Percentiles rank a stretch among this genome's conserved stretches.
phyloP scores from a whole-genome alignment of 305 asterid species.

The Fraxinus dipetala region DNA sequence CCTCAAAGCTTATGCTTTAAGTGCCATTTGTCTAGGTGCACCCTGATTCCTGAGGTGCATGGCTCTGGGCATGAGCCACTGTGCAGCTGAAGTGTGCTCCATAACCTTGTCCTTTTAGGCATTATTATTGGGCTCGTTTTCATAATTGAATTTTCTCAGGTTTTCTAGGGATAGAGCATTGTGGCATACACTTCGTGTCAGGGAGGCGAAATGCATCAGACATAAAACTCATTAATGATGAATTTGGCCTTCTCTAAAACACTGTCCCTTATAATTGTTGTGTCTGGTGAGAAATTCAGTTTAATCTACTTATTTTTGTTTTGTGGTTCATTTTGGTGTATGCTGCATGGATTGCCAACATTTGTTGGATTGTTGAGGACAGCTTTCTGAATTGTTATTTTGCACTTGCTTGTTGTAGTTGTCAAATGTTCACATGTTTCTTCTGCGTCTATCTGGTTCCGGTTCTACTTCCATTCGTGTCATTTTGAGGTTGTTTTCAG shows the following conservation, averaged over 20 bases:
- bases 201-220: neutral
- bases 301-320: neutral
- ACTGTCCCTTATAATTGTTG: neutral
- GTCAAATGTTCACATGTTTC: neutral
- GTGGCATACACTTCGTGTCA: neutral
- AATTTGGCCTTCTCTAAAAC: neutral
- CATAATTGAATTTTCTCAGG: neutral
- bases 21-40: neutral
- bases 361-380: neutral
- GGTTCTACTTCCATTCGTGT: slow-evolving; percentile 7
- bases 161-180: neutral
- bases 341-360: neutral
- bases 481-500: neutral
- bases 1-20: neutral
- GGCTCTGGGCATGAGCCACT: neutral
- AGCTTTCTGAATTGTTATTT: neutral
- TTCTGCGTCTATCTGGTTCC: neutral
- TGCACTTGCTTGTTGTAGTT: neutral
- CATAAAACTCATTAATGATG: neutral
- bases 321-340: neutral
- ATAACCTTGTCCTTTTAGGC: neutral
- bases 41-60: neutral
- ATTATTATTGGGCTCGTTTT: neutral
- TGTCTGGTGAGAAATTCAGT: neutral
- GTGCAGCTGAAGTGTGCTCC: neutral